Conservation (phyloP, 2,329 filamentous ascomycete species). For the Aspergillus eucalypticola region DNA sequence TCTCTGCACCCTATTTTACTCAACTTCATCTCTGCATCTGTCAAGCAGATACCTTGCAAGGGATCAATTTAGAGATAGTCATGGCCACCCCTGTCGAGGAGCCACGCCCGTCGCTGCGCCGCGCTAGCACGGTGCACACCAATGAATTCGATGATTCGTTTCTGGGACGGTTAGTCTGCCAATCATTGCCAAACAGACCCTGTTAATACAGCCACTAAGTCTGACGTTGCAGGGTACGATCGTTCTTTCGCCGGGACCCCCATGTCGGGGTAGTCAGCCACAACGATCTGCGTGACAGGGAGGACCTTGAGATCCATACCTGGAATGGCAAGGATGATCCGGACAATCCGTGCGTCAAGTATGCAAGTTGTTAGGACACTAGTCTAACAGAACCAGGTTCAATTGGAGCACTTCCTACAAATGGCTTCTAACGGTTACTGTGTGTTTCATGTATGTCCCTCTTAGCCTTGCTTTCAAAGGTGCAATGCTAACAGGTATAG, state of each 20-base stretch:
- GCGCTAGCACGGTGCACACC: slow-evolving; percentile 25
- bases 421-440: slow-evolving; percentile 45
- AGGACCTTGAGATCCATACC: slow-evolving; percentile 31
- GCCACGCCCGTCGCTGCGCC: slow-evolving; percentile 11
- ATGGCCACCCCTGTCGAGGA: background rate
- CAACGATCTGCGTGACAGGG: slow-evolving; percentile 23
- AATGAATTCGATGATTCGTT: slow-evolving; percentile 30
- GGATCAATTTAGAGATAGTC: background rate
- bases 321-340: slow-evolving; percentile 33
- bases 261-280: slow-evolving; percentile 28
- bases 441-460: slow-evolving; percentile 43
- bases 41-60: background rate
- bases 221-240: slow-evolving; percentile 18
- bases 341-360: slow-evolving; percentile 29
- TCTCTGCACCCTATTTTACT: background rate
- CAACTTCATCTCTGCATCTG: background rate
- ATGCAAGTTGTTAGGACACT: background rate
- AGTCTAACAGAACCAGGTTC: slow-evolving; percentile 30
- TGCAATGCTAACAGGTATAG: slow-evolving; percentile 13
- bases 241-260: slow-evolving; percentile 26
- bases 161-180: slow-evolving; percentile 18
- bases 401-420: slow-evolving; percentile 46
- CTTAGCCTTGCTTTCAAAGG: background rate
- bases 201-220: too few species aligned
- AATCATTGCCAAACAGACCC: background rate